Base-by-base conservation (phyloP, 805 yeast genomes). In the Schwanniomyces polymorphus region DNA sequence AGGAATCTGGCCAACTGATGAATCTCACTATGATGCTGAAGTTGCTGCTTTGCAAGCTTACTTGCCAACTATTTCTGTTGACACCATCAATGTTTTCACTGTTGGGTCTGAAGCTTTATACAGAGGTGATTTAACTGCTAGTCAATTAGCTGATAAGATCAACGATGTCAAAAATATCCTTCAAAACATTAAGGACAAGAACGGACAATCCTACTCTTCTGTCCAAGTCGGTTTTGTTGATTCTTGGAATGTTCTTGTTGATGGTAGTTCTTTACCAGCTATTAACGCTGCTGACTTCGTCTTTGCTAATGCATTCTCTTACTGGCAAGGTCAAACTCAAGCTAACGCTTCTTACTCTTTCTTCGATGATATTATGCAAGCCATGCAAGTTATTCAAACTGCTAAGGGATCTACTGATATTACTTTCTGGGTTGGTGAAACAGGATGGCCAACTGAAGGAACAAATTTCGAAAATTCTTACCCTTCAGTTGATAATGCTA, bases 291-390 rank as follows among this genome's bases (percentile, higher is more conserved):
- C 95, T 41, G 98, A 92, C 68, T 76, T 89, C 60, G 83, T 91
- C 51, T 87, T 85, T 67, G 96, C 97, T 62, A 92, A 92, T 66
- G 97, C 97, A 43, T 92, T 92, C 81, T 88, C 97, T 7, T 92
- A 91, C 85, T 92, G 98, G 98, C 98, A 92, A 77, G 97, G 97
- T 38, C 97, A 91, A 76, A 79, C 90, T 56, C 80, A 79, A 80
- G 63, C 68, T 42, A 91, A 91, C 68, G 81, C 97, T 25, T 82
- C 96, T 14, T 88, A 82, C 79, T 90, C 97, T 2, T 92, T 91
- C 86, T 81, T 90, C 57, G 97, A 91, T 67, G 97, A 92, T 69
- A 89, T 92, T 69, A 91, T 91, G 97, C 97, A 92, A 79, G 97
- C 97, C 56, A 75, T 92, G 68, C 96, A 90, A 76, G 76, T 78